Conservation (phyloP, 2,329 filamentous ascomycete species). For the Trichoderma sp. region DNA sequence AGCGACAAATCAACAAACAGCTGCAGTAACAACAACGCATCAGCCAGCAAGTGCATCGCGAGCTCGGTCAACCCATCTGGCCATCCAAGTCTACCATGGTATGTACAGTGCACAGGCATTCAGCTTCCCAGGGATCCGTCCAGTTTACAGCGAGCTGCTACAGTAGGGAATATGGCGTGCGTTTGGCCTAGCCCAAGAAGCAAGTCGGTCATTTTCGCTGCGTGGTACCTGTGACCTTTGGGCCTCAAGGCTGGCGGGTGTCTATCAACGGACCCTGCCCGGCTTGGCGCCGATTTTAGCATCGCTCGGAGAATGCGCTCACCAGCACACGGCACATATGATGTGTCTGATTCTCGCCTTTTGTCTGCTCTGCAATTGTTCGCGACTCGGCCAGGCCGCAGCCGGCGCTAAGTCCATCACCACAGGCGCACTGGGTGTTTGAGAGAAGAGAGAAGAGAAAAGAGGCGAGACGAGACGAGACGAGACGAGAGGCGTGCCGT, state of each 20-base stretch:
- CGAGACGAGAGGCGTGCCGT: background rate
- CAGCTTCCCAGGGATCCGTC: background rate
- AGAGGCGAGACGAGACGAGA: background rate
- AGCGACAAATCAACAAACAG: background rate
- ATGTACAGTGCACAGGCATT: background rate
- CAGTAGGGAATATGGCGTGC: conserved; percentile 16
- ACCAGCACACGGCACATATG: conserved; percentile 14
- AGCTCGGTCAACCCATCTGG: background rate
- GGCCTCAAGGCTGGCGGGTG: background rate
- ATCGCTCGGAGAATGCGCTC: conserved; percentile 14
- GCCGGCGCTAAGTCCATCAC: conserved; percentile 9
- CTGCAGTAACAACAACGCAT: background rate
- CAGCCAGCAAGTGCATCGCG: background rate
- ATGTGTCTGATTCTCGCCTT: conserved; percentile 19
- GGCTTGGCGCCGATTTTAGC: conserved; percentile 18
- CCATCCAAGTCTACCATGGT: background rate
- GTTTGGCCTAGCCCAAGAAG: background rate
- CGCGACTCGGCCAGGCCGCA: conserved; percentile 12
- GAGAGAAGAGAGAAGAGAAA: background rate
- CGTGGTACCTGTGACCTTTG: background rate
- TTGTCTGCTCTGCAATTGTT: conserved; percentile 16
- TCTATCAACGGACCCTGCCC: conserved; percentile 3
- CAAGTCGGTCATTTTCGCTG: conserved; percentile 9
- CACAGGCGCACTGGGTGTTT: background rate
- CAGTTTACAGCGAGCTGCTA: background rate